A percentile compares a stretch with the other conserved stretches of the same genome.
Evolutionary conservation across 2,329 filamentous ascomycete species (phyloP).

Genomic region (Gnomoniopsis sp.): DNA sequence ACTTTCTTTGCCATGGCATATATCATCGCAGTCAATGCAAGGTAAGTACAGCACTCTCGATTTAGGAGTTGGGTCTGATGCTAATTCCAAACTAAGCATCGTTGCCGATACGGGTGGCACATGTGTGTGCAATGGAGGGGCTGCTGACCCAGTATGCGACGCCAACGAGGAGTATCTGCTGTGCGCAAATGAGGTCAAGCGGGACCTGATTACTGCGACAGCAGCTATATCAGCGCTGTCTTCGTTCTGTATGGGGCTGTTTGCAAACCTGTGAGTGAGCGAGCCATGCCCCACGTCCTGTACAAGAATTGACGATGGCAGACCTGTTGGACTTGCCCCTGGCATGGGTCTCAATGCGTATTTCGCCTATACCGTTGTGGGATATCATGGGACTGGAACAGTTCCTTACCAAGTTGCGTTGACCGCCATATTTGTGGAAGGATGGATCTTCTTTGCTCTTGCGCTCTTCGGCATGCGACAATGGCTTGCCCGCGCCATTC

Average conservation of each 20-base stretch:
- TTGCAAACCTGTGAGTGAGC: constrained; percentile 65
- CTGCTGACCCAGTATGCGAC: constrained; percentile 50
- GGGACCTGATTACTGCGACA: constrained; percentile 80
- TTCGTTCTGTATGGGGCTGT: constrained; percentile 79
- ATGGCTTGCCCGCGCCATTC: constrained; percentile 82
- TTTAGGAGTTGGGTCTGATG: constrained; percentile 5
- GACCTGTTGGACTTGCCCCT: constrained; percentile 66
- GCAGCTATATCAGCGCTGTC: constrained; percentile 77
- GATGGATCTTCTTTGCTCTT: constrained; percentile 77
- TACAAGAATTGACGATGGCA: constrained; percentile 18
- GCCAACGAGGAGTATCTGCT: constrained; percentile 57
- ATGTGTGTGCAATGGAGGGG: constrained; percentile 62
- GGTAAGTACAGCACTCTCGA: constrained; percentile 3
- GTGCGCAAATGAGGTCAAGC: constrained; percentile 63
- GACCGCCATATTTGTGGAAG: constrained; percentile 86
- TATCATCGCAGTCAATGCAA: constrained; percentile 48
- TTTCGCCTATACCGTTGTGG: constrained; percentile 79
- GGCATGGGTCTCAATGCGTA: constrained; percentile 86
- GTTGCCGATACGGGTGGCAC: constrained; percentile 68
- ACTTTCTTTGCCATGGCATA: constrained; percentile 68
- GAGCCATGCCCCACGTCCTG: background rate
- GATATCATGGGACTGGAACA: constrained; percentile 67
- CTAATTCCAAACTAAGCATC: constrained; percentile 33
- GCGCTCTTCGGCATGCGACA: constrained; percentile 80
- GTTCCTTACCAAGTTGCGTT: constrained; percentile 74